phyloP scores from a whole-genome alignment of 2,329 filamentous ascomycete species.

The Apiospora pterosperma region DNA sequence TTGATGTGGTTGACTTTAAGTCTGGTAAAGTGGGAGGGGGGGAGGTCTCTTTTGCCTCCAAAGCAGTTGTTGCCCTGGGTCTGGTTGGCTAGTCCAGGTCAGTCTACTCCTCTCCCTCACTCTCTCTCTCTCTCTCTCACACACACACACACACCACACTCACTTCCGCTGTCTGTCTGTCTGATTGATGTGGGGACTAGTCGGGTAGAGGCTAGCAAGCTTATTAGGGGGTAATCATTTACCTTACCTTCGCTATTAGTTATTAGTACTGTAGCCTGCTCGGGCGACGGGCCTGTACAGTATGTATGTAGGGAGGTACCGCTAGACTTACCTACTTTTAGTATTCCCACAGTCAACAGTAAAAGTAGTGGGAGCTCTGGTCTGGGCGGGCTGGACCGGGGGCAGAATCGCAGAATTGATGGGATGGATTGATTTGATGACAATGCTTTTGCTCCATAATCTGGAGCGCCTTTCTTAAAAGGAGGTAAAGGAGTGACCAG shows the following conservation, averaged over 20 bases:
- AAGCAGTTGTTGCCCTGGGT: constrained; percentile 1
- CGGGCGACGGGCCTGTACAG: too few relatives aligned
- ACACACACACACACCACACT: too few relatives aligned
- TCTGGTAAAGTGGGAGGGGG: constrained; percentile 14
- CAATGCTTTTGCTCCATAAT: background rate
- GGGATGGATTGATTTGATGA: constrained; percentile 2
- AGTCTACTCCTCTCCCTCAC: background rate
- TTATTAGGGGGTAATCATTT: constrained; percentile 3
- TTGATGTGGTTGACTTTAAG: constrained; percentile 30
- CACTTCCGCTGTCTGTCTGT: background rate
- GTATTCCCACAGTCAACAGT: background rate
- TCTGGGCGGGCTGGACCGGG: background rate
- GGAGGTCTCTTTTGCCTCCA: constrained; percentile 3
- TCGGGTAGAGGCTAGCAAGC: background rate
- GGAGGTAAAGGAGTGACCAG: background rate
- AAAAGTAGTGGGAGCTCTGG: background rate
- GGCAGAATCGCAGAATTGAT: background rate
- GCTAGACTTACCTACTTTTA: background rate
- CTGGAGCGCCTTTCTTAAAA: background rate
- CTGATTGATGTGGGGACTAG: background rate
- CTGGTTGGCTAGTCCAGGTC: constrained; percentile 2
- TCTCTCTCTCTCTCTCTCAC: background rate
- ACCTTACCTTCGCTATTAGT: too few relatives aligned
- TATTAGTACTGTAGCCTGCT: background rate
- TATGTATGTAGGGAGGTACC: too few relatives aligned